These are phyloP conservation scores for Fomitopsis palustris DNA, from an alignment of 1,284 basidiomycete genomes.

Conservation along the genomic window DNA sequence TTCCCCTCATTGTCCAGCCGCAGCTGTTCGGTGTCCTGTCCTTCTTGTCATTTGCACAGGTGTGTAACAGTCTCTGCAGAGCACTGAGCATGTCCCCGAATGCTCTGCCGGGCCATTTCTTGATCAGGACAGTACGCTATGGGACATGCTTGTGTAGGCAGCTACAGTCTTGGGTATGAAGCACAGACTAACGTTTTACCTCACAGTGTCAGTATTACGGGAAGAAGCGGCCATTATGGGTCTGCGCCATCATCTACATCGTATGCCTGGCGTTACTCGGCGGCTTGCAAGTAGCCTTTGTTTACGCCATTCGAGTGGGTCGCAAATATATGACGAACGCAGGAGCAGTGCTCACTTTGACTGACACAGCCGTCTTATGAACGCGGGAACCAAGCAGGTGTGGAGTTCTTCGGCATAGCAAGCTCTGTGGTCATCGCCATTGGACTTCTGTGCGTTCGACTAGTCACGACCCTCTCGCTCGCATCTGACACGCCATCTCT, in stretches of 20 bases:
- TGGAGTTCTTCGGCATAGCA: constrained; percentile 64
- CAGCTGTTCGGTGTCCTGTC: constrained; percentile 67
- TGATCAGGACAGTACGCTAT: no score
- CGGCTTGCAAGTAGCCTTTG: constrained; percentile 57
- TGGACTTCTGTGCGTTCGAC: constrained; percentile 49
- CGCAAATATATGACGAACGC: background rate
- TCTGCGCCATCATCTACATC: constrained; percentile 30
- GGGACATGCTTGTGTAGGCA: background rate
- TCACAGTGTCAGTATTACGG: constrained; percentile 62
- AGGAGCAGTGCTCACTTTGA: background rate
- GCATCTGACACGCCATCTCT: background rate
- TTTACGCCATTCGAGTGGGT: constrained; percentile 52
- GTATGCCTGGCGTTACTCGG: constrained; percentile 42
- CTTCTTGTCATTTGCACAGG: constrained; percentile 66
- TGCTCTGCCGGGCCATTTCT: no score
- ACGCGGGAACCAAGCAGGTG: constrained; percentile 43
- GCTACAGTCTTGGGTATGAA: background rate
- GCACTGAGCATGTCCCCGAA: background rate
- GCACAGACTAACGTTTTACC: background rate
- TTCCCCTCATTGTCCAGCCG: constrained; percentile 75
- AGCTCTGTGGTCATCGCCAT: constrained; percentile 57
- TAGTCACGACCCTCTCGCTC: background rate
- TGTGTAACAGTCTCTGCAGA: constrained; percentile 19
- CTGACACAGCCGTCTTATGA: constrained; percentile 36
- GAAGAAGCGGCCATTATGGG: constrained; percentile 31